Evolutionary conservation across 139 green algal genomes (phyloP), one percentile per base, ranked within the genome.

Genomic region (Raphidocelis subcapitata): DNA sequence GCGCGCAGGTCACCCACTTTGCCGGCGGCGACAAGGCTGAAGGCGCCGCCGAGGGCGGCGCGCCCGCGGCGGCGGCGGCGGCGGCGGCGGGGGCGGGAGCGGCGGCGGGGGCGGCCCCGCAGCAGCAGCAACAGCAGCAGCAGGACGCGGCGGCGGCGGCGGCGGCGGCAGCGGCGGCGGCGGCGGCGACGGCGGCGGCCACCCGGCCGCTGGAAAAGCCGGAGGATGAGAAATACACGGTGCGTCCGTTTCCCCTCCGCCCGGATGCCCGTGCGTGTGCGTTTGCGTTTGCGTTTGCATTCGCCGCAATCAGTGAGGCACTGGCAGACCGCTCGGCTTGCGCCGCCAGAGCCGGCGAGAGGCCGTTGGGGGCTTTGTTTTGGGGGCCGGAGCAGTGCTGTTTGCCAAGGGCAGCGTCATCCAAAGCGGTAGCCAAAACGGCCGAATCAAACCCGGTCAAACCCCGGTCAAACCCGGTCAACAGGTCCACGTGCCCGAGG

Each of bases 181-280:
- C 73, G 4, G 76, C 70, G 31, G 63, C 71, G 21, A 61, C 52
- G 29, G 24, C 64, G 20, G 65, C 67, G 3, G 63, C 68, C 0
- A 84, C 81, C 44, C 36, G 92, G 76, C 82, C 85, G 3, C 76
- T 98, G 65, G 87, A 95, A 57, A 80, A 88, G 51, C 94, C 94
- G 0, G 91, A 92, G n/a, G 76, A 89, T 56, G 95, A 96, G 72
- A 78, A 91, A 71, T 98, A 98, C 83, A 94, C 90, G 54, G 88
- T 92, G 47, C 33, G 84, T n/a, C n/a, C n/a, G n/a, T n/a, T n/a
- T n/a, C n/a, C n/a, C n/a, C n/a, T n/a, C n/a, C n/a, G n/a, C n/a
- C n/a, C n/a, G n/a, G n/a, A n/a, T n/a, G n/a, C n/a, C n/a, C n/a
- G n/a, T n/a, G n/a, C n/a, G n/a, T n/a, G n/a, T n/a, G n/a, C n/a